Evolutionary conservation across 2,329 filamentous ascomycete species (phyloP).

Genomic region (Epichloe brachyelytri): DNA sequence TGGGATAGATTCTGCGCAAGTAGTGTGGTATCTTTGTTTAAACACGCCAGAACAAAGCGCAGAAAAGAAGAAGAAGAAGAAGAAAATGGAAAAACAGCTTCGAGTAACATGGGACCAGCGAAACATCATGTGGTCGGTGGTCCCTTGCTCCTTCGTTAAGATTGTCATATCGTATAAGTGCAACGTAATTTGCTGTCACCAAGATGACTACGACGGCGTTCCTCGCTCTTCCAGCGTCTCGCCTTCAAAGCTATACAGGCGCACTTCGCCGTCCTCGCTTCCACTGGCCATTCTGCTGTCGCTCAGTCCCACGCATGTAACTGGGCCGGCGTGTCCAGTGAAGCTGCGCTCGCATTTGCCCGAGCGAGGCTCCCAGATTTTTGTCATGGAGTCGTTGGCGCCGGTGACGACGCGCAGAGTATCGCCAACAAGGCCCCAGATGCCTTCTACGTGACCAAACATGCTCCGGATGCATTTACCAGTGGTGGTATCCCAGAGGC

Average conservation of each 20-base stretch:
- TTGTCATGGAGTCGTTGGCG: slow-evolving; percentile 87
- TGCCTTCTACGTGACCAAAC: slow-evolving; percentile 91
- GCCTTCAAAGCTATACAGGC: slow-evolving; percentile 65
- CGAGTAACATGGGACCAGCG: neutral
- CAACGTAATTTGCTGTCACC: too few species aligned
- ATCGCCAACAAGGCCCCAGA: slow-evolving; percentile 87
- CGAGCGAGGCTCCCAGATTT: slow-evolving; percentile 81
- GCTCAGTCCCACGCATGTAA: slow-evolving; percentile 85
- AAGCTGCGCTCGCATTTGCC: slow-evolving; percentile 89
- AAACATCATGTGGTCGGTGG: too few species aligned
- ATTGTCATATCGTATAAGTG: too few species aligned
- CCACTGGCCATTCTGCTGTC: slow-evolving; percentile 84
- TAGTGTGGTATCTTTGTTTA: neutral
- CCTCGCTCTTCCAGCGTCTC: slow-evolving; percentile 36
- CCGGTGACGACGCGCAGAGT: slow-evolving; percentile 79
- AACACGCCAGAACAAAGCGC: neutral
- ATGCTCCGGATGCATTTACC: slow-evolving; percentile 80
- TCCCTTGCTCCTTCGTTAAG: too few species aligned
- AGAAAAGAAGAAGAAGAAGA: neutral
- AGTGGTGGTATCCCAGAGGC: slow-evolving; percentile 79
- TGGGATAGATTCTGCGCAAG: neutral
- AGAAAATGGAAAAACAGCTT: too few species aligned
- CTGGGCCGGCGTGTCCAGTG: slow-evolving; percentile 77
- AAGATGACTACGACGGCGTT: slow-evolving; percentile 34
- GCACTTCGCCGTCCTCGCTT: slow-evolving; percentile 84